Percentiles rank a stretch among this genome's conserved stretches.
Conservation (phyloP, 768 basidiomycete genomes). For the Mycena belliarum region DNA sequence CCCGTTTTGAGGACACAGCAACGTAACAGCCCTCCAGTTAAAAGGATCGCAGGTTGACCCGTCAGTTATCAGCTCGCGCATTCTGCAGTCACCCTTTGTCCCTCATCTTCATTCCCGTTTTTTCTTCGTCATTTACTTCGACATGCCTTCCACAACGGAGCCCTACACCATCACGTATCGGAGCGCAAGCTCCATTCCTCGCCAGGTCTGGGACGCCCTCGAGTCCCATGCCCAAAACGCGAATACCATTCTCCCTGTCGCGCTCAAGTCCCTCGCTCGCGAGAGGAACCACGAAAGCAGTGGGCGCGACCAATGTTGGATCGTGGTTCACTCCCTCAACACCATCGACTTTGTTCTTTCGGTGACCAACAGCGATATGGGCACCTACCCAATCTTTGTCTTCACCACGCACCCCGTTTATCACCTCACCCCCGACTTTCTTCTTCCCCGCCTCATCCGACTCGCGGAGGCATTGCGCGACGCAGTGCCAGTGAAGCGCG, state of each 20-base stretch:
- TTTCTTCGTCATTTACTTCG: neutral
- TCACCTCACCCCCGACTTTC: slow-evolving; percentile 36
- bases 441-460: slow-evolving; percentile 40
- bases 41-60: neutral
- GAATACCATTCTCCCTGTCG: slow-evolving; percentile 43
- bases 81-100: neutral
- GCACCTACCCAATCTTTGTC: slow-evolving; percentile 68
- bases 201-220: slow-evolving; percentile 38
- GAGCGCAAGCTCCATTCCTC: slow-evolving; percentile 38
- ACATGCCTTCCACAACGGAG: slow-evolving; percentile 11
- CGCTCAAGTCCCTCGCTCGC: slow-evolving; percentile 31
- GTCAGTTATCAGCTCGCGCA: neutral
- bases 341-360: slow-evolving; percentile 58
- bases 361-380: slow-evolving; percentile 56
- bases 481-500: slow-evolving; percentile 38
- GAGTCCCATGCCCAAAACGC: slow-evolving; percentile 37
- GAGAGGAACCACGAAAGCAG: slow-evolving; percentile 15
- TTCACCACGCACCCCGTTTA: slow-evolving; percentile 45
- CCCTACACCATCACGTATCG: slow-evolving; percentile 25
- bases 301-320: slow-evolving; percentile 34
- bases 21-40: slow-evolving; percentile 8
- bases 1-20: slow-evolving; percentile 11
- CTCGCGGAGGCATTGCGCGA: slow-evolving; percentile 43
- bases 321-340: slow-evolving; percentile 28
- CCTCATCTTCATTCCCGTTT: too few relatives aligned